Evolutionary conservation across 805 yeast genomes (phyloP), one percentile per base, ranked within the genome.

Genomic region (Candida jianshihensis): DNA sequence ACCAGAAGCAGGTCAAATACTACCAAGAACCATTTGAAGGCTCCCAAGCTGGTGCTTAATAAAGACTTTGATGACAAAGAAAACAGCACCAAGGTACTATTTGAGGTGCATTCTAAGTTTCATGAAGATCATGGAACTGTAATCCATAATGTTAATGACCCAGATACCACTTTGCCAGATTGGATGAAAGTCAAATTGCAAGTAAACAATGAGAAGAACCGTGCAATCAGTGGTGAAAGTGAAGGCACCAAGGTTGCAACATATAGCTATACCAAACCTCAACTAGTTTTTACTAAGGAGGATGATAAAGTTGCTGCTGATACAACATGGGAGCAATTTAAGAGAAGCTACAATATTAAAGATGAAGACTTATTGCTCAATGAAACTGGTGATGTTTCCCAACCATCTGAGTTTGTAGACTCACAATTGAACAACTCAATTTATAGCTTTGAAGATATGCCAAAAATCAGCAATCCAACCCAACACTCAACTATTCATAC

Each of bases 371-470:
- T 36, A n/a, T 33, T 39, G 17, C 40, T 28, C 13, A 24, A 20
- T 14, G 35, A 33, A 12, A 26, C 26, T n/a, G 36, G 28, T 2
- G 25, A 36, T 32, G 39, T 28, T 33, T 34, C 8, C 30, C 17
- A 29, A 31, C 19, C 21, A 7, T 18, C 26, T 5, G 28, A 31
- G 11, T 11, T 15, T 18, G 15, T 16, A 10, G 7, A 25, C 13
- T 16, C 32, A 16, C 19, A 32, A 11, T 13, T 28, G 17, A 34
- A 22, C 19, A 17, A 32, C 30, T 37, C 56, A 6, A 43, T 46
- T 1, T 52, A 40, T 29, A 52, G 56, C 36, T 52, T 52, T 28
- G 51, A 48, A 21, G 55, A 52, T 19, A 35, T 46, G 26, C 43
- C 46, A 19, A 34, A 40, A 17, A 28, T 44, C 19, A 42, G 35